A percentile compares a stretch with the other conserved stretches of the same genome.
Evolutionary conservation across 2,329 filamentous ascomycete genomes (phyloP).

Genomic region (Dactylellina haptotyla): DNA sequence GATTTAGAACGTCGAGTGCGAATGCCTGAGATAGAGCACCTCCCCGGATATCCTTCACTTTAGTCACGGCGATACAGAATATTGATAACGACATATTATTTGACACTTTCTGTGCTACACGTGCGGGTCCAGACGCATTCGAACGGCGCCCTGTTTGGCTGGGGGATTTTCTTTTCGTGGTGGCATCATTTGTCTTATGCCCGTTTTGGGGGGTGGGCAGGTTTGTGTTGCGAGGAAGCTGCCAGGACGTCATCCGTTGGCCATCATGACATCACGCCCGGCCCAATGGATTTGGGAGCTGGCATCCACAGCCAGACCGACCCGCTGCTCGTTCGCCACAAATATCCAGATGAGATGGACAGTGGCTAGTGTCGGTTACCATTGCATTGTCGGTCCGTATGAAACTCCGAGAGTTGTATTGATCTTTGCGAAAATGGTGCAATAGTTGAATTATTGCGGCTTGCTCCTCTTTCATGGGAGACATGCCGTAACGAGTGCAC

Average conservation of each 20-base stretch:
- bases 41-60: no score
- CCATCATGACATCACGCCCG: conserved; percentile 34
- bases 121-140: neutral
- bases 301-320: neutral
- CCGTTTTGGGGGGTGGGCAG: neutral
- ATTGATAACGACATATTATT: neutral
- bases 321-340: neutral
- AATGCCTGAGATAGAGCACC: no score
- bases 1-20: neutral
- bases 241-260: conserved; percentile 26
- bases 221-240: conserved; percentile 23
- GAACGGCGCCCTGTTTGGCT: neutral
- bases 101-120: neutral
- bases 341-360: no score
- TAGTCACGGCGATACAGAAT: neutral
- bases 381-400: no score
- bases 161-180: neutral
- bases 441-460: no score
- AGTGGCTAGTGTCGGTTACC: no score
- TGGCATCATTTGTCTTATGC: neutral
- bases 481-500: no score
- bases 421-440: no score
- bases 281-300: neutral
- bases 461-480: no score
- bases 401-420: no score